Evolutionary conservation across 1,284 basidiomycete species (phyloP), one percentile per base, ranked within the genome.

Genomic region (Ganoderma meredithae): DNA sequence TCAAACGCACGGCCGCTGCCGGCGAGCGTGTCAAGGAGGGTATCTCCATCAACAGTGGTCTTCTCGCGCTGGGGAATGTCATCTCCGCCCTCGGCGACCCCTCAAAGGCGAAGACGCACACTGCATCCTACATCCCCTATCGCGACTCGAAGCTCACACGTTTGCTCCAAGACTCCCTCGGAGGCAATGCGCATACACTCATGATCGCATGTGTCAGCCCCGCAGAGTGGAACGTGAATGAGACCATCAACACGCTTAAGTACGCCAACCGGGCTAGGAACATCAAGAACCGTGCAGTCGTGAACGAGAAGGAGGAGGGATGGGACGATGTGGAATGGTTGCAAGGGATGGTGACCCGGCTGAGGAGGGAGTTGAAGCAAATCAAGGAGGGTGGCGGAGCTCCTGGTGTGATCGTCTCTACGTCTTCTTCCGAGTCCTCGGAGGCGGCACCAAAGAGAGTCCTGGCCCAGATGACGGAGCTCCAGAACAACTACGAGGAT

Each of bases 131-230:
- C 81, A 87, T 99, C 65, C 97, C 97, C 6, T 99, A 99, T 81
- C 95, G 97, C 63, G 97, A 99, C 82, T 97, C 95, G 15, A 99
- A 99, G 81, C 92, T 99, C 73, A 98, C 96, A 3, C 91, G 96
- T 53, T 82, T 93, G 68, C 85, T 99, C 17, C 97, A 99, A 90
- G 97, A 99, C 80, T 99, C 97, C 15, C 89, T 99, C n/a, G 97
- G 97, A 60, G 97, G 97, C 47, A 99, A 99, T 80, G 94, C 97
- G 1, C 94, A 98, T 77, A 99, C 98, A 2, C 91, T 98, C 72
- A 99, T 99, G 98, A 96, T 99, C 73, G 97, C 97, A 12, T 99
- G 98, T 80, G 93, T 99, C 69, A 97, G 96, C 72, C 94, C 97
- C 13, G 93, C 93, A 0, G 98, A 99, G 81, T 97, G 91, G 89